Conservation (phyloP, 2,329 filamentous ascomycete species). For the Cladophialophora psammophila region DNA sequence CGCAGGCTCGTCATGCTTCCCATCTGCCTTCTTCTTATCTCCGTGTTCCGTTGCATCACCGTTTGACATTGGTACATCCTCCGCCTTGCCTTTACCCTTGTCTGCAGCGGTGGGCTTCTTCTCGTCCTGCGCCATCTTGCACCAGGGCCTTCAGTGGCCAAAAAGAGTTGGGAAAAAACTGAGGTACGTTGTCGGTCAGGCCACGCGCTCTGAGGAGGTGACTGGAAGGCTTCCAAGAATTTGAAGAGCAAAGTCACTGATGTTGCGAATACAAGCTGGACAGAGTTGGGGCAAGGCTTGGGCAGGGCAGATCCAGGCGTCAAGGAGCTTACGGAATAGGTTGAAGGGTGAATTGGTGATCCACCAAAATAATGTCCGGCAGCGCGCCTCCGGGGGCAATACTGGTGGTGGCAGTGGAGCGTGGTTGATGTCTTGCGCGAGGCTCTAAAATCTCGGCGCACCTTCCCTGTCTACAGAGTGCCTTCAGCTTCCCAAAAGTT, state of each 20-base stretch:
- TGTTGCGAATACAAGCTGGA: not conserved
- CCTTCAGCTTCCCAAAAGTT: not conserved
- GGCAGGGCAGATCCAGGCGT: constrained; percentile 24
- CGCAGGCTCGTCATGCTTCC: constrained; percentile 58
- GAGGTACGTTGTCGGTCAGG: not conserved
- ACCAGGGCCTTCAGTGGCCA: constrained; percentile 29
- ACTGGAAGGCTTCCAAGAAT: not conserved
- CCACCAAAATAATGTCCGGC: constrained; percentile 29
- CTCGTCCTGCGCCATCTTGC: constrained; percentile 88
- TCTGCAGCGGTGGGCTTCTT: constrained; percentile 83
- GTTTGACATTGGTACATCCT: constrained; percentile 68
- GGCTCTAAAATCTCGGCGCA: constrained; percentile 16
- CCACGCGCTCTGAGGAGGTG: not conserved
- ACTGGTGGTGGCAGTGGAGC: not conserved
- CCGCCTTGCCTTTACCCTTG: constrained; percentile 96
- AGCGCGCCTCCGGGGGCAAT: constrained; percentile 23
- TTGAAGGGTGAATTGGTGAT: constrained; percentile 26
- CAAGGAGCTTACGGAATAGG: constrained; percentile 37
- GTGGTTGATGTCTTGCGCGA: constrained; percentile 3
- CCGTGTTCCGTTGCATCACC: constrained; percentile 69
- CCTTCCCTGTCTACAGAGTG: not conserved
- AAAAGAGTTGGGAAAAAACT: constrained; percentile 19
- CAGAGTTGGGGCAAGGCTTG: not conserved
- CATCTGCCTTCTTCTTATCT: constrained; percentile 73
- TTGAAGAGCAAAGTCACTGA: constrained; percentile 16